Evolutionary conservation across 768 basidiomycete genomes (phyloP).

Genomic region (Suillus ampliporus): DNA sequence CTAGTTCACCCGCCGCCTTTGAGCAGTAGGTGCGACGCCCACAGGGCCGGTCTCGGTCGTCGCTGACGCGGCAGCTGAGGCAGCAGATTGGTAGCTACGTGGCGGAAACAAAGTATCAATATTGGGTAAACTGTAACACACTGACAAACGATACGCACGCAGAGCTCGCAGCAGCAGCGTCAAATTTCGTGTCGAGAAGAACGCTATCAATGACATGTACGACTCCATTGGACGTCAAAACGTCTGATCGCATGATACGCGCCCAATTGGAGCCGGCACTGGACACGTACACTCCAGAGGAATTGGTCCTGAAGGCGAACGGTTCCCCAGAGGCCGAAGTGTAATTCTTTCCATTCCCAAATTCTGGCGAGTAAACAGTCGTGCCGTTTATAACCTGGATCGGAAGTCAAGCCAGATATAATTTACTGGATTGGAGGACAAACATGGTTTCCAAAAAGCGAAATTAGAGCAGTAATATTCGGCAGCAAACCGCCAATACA

Average conservation of each 20-base stretch:
- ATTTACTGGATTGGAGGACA: slow-evolving; percentile 20
- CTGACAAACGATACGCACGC: slow-evolving; percentile 48
- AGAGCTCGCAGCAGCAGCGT: slow-evolving; percentile 52
- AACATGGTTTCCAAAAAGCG: slow-evolving; percentile 66
- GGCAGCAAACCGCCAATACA: slow-evolving; percentile 40
- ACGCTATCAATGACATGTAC: slow-evolving; percentile 65
- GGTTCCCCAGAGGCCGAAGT: slow-evolving; percentile 64
- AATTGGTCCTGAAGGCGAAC: slow-evolving; percentile 57
- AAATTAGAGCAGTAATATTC: slow-evolving; percentile 52
- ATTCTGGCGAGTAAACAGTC: slow-evolving; percentile 61
- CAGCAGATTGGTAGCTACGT: slow-evolving; percentile 49
- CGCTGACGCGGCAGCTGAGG: slow-evolving; percentile 46
- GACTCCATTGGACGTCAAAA: slow-evolving; percentile 71
- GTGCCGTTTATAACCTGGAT: slow-evolving; percentile 69
- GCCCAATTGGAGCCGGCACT: slow-evolving; percentile 51
- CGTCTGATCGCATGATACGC: slow-evolving; percentile 60
- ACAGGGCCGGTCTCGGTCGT: slow-evolving; percentile 49
- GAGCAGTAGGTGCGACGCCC: slow-evolving; percentile 27
- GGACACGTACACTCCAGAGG: slow-evolving; percentile 61
- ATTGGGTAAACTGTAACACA: neutral
- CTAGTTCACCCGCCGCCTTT: too few species aligned
- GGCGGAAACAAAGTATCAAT: neutral
- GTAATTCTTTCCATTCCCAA: slow-evolving; percentile 42
- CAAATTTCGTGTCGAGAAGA: slow-evolving; percentile 49
- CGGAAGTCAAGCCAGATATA: neutral